These are phyloP conservation scores for Acanthamoeba triangularis DNA, from an alignment of 208 protist species.

Conservation along the genomic window DNA sequence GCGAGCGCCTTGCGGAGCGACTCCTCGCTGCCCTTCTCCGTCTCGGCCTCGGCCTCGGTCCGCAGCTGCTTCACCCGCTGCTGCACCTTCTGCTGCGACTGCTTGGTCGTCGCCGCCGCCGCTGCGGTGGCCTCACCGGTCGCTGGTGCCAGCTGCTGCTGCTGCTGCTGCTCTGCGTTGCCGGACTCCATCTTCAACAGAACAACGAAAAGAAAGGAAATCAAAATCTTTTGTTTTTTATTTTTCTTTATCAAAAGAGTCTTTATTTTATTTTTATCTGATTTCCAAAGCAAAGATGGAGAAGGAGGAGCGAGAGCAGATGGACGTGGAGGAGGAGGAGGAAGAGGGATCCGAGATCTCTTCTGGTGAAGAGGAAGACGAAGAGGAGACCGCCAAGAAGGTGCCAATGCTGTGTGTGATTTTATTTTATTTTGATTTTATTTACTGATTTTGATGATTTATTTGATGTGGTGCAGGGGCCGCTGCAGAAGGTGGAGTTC, in stretches of 20 bases:
- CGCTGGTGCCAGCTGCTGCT: neutral
- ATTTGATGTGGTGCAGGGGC: neutral
- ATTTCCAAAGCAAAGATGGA: neutral
- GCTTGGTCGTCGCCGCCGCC: neutral
- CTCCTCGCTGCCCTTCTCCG: constrained; percentile 34
- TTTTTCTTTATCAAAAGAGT: neutral
- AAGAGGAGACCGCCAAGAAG: neutral
- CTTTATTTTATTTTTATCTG: neutral
- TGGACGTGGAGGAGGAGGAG: neutral
- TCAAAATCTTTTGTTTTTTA: neutral
- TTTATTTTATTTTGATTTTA: neutral
- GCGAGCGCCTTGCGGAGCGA: constrained; percentile 3
- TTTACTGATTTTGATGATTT: neutral
- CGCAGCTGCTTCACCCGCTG: constrained; percentile 19
- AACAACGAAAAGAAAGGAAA: neutral
- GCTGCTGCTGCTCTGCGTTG: neutral
- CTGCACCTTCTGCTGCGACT: neutral
- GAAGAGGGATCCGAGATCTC: neutral
- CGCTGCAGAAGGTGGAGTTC: constrained; percentile 38
- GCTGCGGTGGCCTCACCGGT: neutral
- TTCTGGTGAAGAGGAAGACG: neutral
- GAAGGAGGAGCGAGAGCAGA: neutral
- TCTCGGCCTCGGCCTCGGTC: constrained; percentile 6
- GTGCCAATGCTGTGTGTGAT: no score
- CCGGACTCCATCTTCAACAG: neutral